Base-by-base conservation (phyloP, 768 basidiomycete genomes). In the Baorangia bicolor region DNA sequence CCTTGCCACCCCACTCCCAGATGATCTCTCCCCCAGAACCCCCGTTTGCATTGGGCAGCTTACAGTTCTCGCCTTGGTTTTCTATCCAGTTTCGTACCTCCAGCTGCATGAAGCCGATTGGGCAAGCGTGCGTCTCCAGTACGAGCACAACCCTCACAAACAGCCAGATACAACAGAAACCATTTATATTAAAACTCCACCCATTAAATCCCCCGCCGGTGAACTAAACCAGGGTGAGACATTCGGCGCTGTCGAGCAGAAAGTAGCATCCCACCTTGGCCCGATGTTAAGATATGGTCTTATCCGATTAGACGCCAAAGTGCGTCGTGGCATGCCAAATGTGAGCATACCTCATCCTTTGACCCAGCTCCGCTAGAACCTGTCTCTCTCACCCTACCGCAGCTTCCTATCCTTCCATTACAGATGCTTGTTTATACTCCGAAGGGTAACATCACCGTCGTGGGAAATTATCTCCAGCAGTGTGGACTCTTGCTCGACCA, bases 351-450 rank as follows among this genome's bases (percentile, higher is more conserved):
- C n/a, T n/a, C n/a, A n/a, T 45, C 57, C 55, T 59, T 60, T 62
- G 35, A 60, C 51, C 16, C 49, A 20, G 51, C 47, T 14, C 13
- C 48, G 27, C 52, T 62, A 45, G 51, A 60, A 51, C 60, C 50
- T 49, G 34, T 52, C 64, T 57, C 56, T 62, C 55, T 56, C 51
- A 58, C 54, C 20, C 45, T 56, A 38, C 37, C 53, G n/a, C 47
- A 94, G 91, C 79, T 90, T 48, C 88, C 90, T 45, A 90, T 94
- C 50, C 77, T 96, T 41, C 83, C 86, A 20, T 78, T 98, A 16
- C 87, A 88, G 66, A 81, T 97, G 72, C 83, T 97, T 37, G 85
- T 98, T 27, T 95, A 90, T 73, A 96, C 95, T 5, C 92, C 93
- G 5, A 96, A 96, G 69, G 91, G 92, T 28, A 94, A 97, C 72